Base-by-base conservation (phyloP, 2,329 filamentous ascomycete species). In the Chrysoporthe austroafricana region DNA sequence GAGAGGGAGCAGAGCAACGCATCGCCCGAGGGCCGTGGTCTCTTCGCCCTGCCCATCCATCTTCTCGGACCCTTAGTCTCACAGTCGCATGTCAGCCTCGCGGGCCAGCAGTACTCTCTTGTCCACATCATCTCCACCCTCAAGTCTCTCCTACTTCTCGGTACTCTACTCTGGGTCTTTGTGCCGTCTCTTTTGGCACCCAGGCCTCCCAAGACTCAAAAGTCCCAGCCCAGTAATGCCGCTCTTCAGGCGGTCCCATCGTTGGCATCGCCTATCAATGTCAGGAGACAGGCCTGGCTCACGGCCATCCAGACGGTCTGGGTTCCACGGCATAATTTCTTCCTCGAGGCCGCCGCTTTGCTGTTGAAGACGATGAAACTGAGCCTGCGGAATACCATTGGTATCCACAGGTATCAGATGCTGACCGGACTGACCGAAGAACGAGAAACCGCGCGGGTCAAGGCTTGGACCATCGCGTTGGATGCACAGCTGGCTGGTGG, bases 401-500 rank as follows among this genome's bases (percentile, higher is more conserved):
- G 95, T 50, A 85, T 89, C 72, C 86, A 90, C 39, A 84, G 90
- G 11, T 97, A 96, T 76, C 90, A 94, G 66, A 85, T 89, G 75
- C 80, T 97, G 50, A 95, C 92, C 2, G 93, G 93, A 0, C 87
- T 91, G 60, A 95, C 91, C 1, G 89, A 91, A 72, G 93, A 97
- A 67, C 90, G 97, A 77, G 95, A 97, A 77, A 88, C 86, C 63
- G 94, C 93, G 7, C 88, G 95, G 39, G 86, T 97, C 74, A 96
- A 97, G 80, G 93, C 94, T 0, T 98, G 95, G 95, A 87, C 91
- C 44, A 97, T 97, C 74, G 94, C 94, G 16, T 86, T 97, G 65
- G 95, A 98, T 78, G 94, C 95, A 36, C 95, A 97, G 77, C 85
- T 98, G 26, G 93, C 93, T 11, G 95, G 95, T 54, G 94, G 95